A percentile compares a stretch with the other conserved stretches of the same genome.
Conservation (phyloP, 176 grass and related monocot genomes). For the Pontederia crassipes region DNA sequence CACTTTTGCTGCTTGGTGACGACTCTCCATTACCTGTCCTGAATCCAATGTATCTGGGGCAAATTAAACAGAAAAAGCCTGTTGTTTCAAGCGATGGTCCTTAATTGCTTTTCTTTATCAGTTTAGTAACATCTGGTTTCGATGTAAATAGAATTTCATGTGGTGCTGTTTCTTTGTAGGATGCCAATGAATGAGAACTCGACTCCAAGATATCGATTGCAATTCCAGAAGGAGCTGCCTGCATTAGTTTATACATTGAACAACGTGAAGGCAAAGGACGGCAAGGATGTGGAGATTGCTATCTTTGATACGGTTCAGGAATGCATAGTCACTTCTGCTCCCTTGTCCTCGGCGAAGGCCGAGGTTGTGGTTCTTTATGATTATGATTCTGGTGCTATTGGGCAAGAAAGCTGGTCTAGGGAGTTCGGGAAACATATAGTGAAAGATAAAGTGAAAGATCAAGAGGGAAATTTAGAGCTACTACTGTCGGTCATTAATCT, state of each 20-base stretch:
- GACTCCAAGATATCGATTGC: background rate
- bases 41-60: too few relatives aligned
- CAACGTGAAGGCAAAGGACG: background rate
- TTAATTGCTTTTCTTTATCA: too few relatives aligned
- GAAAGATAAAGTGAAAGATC: too few relatives aligned
- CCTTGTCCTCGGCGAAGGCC: conserved; percentile 5
- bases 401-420: background rate
- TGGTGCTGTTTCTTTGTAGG: too few relatives aligned
- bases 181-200: too few relatives aligned
- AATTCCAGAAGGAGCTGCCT: conserved; percentile 7
- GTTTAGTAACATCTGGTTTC: too few relatives aligned
- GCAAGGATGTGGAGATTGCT: background rate
- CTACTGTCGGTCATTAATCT: conserved; percentile 13
- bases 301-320: background rate
- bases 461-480: conserved; percentile 11
- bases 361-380: conserved; percentile 5
- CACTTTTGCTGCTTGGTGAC: too few relatives aligned
- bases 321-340: background rate
- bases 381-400: background rate
- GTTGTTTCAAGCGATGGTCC: too few relatives aligned
- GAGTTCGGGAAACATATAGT: background rate
- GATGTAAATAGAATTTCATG: too few relatives aligned
- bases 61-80: too few relatives aligned
- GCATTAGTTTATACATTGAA: background rate
- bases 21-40: too few relatives aligned